Evolutionary conservation across 2,329 filamentous ascomycete species (phyloP), one percentile per base, ranked within the genome.

Genomic region (Diaporthe sp.): DNA sequence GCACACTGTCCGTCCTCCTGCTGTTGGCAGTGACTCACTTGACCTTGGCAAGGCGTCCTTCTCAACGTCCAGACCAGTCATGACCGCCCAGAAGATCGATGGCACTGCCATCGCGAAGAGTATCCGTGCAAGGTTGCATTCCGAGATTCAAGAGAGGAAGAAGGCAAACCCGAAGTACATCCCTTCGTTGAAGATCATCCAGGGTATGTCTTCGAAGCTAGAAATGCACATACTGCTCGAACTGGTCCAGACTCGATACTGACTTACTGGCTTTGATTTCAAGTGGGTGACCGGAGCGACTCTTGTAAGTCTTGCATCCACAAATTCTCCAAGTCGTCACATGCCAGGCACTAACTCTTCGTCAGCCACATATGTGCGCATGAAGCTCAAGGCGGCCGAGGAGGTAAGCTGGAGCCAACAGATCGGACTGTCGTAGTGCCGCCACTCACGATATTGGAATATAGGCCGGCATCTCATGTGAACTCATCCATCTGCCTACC

Each of bases 361-460:
- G 78, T 75, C 81, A 96, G 94, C 93, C 82, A 98, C 96, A 71
- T 99, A 99, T 94, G 96, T 99, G 86, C 96, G 96, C 87, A 99
- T 99, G 97, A 99, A 99, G 89, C 88, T 98, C 82, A 99, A 98
- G 90, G 97, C 97, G 79, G 97, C 97, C 75, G 89, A 94, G 84
- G 97, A 98, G 90, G 94, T 95, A 87, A 80, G 86, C 78, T 39
- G 9, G 17, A 37, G 8, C 17, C 46, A 67, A 62, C n/a, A 39
- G 19, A 19, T 58, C 10, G 15, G 44, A 49, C 61, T 44, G 55
- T 71, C 31, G 49, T 22, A 60, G 70, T 28, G 19, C 60, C 65
- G 74, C 78, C 74, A 75, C 77, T 79, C 65, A 55, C 25, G 55
- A 17, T 2, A 78, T 78, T 74, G 78, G 70, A 65, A 62, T 70